Evolutionary conservation across 2,329 filamentous ascomycete species (phyloP).

Genomic region (Metarhizium guizhouense): DNA sequence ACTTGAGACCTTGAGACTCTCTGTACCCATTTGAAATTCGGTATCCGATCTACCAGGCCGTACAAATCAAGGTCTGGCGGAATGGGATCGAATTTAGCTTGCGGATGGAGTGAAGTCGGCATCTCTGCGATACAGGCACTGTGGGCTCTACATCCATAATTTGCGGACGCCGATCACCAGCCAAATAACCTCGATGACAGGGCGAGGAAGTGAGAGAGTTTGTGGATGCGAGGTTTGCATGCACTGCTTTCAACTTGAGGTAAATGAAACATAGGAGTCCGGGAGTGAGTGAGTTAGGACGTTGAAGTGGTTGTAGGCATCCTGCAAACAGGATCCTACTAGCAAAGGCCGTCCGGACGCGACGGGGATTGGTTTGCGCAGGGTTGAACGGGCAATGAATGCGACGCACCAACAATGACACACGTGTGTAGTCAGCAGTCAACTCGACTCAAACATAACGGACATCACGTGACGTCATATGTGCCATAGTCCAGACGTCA

Average conservation of each 20-base stretch:
- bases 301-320: no score
- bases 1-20: constrained; percentile 74
- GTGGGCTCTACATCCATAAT: not conserved
- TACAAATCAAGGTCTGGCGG: constrained; percentile 75
- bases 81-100: constrained; percentile 87
- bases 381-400: no score
- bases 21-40: constrained; percentile 81
- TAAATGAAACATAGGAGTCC: not conserved
- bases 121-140: constrained; percentile 38
- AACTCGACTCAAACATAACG: no score
- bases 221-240: not conserved
- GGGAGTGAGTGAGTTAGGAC: not conserved
- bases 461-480: not conserved
- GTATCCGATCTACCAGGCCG: constrained; percentile 63
- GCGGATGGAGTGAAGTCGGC: constrained; percentile 65
- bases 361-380: no score
- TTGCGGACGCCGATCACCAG: not conserved
- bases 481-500: not conserved
- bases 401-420: no score
- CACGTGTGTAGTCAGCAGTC: no score
- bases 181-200: not conserved
- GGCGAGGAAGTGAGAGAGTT: not conserved
- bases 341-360: no score
- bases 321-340: no score
- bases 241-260: not conserved